These are phyloP conservation scores for Torulaspora pretoriensis DNA, from an alignment of 1,139 yeast species.

Conservation along the genomic window DNA sequence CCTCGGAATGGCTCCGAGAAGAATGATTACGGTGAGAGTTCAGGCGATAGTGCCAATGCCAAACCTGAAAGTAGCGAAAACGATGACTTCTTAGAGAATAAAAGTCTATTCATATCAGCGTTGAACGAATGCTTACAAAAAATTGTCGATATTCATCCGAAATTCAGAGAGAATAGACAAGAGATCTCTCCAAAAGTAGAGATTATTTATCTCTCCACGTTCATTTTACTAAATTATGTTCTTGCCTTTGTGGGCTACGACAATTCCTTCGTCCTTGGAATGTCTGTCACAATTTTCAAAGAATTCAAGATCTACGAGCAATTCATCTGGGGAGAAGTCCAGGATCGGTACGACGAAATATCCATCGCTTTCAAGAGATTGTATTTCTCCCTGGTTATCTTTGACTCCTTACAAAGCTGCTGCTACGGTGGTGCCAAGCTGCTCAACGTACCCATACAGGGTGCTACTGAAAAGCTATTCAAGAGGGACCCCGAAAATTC, in stretches of 20 bases:
- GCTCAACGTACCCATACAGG: constrained; percentile 33
- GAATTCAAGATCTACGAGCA: constrained; percentile 51
- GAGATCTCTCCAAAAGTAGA: constrained; percentile 37
- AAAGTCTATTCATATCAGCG: constrained; percentile 30
- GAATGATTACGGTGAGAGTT: constrained; percentile 8
- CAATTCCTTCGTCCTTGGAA: constrained; percentile 52
- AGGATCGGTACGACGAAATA: constrained; percentile 13
- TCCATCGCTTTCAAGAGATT: constrained; percentile 47
- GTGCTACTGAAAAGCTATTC: constrained; percentile 22
- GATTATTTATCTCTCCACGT: constrained; percentile 44
- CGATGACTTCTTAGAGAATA: constrained; percentile 21
- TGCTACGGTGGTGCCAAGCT: constrained; percentile 55
- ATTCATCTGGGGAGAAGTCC: constrained; percentile 35
- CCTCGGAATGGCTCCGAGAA: constrained; percentile 10
- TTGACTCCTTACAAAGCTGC: constrained; percentile 55
- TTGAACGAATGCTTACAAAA: constrained; percentile 41
- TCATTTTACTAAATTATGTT: constrained; percentile 53
- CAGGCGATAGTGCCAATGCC: constrained; percentile 4
- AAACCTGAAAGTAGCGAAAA: constrained; percentile 4
- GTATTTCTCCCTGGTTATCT: constrained; percentile 45
- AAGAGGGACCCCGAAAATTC: constrained; percentile 6
- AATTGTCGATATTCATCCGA: constrained; percentile 45
- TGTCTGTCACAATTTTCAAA: constrained; percentile 53
- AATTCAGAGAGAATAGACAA: constrained; percentile 36
- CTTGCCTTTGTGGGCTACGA: constrained; percentile 55